phyloP scores from a whole-genome alignment of 2,329 filamentous ascomycete species.

The Thielaviopsis cerberus region DNA sequence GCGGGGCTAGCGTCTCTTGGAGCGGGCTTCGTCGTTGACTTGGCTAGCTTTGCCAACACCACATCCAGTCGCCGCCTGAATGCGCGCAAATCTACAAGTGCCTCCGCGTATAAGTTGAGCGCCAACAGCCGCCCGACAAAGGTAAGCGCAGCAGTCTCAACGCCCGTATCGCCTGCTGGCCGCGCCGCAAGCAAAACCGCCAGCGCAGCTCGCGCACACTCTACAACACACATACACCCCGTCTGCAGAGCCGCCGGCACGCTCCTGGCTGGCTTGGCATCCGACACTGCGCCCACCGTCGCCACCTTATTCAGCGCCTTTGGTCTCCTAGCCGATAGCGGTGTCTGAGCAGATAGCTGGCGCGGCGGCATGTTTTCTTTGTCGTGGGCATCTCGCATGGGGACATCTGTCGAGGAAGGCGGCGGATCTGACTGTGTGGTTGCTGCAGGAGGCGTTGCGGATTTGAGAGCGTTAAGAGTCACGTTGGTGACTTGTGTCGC shows the following conservation, averaged over 20 bases:
- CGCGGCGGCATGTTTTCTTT: conserved; percentile 6
- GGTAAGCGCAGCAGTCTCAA: conserved; percentile 56
- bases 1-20: conserved; percentile 17
- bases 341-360: conserved; percentile 14
- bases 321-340: conserved; percentile 40
- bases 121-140: conserved; percentile 47
- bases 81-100: conserved; percentile 47
- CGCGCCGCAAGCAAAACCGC: conserved; percentile 28
- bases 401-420: background rate
- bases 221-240: conserved; percentile 38
- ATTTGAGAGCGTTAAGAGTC: conserved; percentile 48
- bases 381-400: background rate
- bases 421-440: background rate
- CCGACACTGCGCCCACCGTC: conserved; percentile 22
- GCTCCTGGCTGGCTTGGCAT: conserved; percentile 19
- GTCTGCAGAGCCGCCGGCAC: conserved; percentile 19
- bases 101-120: conserved; percentile 47
- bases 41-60: conserved; percentile 13
- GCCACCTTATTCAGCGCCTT: conserved; percentile 41
- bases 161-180: conserved; percentile 31
- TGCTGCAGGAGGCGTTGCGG: conserved; percentile 23
- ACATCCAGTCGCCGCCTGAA: conserved; percentile 44
- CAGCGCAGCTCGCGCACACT: conserved; percentile 53
- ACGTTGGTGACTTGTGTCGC: conserved; percentile 58
- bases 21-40: conserved; percentile 19